Evolutionary conservation across 2,329 filamentous ascomycete genomes (phyloP).

Genomic region (Neoarthrinium moseri): DNA sequence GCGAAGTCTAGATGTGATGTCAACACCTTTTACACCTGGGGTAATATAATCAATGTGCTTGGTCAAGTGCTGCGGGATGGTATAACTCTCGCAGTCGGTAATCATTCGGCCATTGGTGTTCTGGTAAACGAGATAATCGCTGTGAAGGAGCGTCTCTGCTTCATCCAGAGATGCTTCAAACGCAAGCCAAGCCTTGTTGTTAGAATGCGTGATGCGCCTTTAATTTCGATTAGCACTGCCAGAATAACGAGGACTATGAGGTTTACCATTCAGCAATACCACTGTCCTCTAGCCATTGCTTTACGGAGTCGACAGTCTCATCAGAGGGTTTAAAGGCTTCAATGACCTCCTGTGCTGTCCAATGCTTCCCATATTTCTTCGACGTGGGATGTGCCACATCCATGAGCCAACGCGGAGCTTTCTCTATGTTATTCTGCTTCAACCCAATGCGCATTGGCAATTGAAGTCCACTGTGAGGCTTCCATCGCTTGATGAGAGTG

Average conservation of each 20-base stretch:
- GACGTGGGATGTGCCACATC: slow-evolving; percentile 1
- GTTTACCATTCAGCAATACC: slow-evolving; percentile 1
- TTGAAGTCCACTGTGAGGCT: not conserved
- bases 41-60: slow-evolving; percentile 25
- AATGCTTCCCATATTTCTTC: slow-evolving; percentile 6
- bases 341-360: slow-evolving; percentile 2
- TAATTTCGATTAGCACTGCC: not conserved
- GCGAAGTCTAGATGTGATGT: not conserved
- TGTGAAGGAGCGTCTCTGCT: slow-evolving; percentile 30
- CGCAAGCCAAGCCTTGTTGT: slow-evolving; percentile 4
- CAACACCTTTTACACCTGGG: slow-evolving; percentile 14
- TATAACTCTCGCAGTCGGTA: slow-evolving; percentile 17
- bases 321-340: slow-evolving; percentile 2
- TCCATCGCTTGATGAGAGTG: not conserved
- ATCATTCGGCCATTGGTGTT: slow-evolving; percentile 1
- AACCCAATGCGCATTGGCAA: slow-evolving; percentile 33
- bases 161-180: slow-evolving; percentile 17
- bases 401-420: slow-evolving; percentile 4
- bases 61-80: slow-evolving; percentile 17
- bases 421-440: slow-evolving; percentile 26
- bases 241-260: not conserved
- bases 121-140: slow-evolving; percentile 17
- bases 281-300: slow-evolving; percentile 2
- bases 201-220: slow-evolving; percentile 2
- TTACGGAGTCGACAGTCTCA: slow-evolving; percentile 1